Conservation (phyloP, 2,329 filamentous ascomycete species). For the Aspergillus jensenii region DNA sequence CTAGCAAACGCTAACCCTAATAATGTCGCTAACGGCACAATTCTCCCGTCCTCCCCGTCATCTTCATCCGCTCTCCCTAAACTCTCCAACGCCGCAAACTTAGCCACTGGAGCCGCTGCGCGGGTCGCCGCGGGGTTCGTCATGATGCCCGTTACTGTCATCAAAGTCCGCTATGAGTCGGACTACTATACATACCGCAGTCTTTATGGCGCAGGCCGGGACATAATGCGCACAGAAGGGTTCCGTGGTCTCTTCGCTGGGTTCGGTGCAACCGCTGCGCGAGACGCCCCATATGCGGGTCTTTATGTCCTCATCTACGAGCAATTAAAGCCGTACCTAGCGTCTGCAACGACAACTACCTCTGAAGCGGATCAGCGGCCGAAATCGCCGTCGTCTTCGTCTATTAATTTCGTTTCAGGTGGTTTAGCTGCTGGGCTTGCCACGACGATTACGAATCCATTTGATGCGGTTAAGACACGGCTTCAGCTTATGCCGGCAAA, state of each 20-base stretch:
- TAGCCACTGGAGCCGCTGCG: constrained; percentile 79
- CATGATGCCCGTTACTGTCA: constrained; percentile 92
- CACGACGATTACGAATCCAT: constrained; percentile 90
- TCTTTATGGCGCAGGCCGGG: constrained; percentile 67
- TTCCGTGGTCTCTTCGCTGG: constrained; percentile 85
- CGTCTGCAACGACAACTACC: constrained; percentile 20
- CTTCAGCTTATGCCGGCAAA: constrained; percentile 83
- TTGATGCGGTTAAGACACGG: constrained; percentile 93
- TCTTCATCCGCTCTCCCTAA: constrained; percentile 80
- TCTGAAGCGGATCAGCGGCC: constrained; percentile 19
- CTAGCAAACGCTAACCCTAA: constrained; percentile 33
- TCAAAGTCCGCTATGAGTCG: constrained; percentile 95
- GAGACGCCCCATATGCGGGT: constrained; percentile 95
- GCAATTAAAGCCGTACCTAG: constrained; percentile 41
- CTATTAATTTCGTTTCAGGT: constrained; percentile 83
- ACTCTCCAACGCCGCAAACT: constrained; percentile 79
- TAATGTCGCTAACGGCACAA: neutral
- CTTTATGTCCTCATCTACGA: constrained; percentile 95
- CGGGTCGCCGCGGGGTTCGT: constrained; percentile 84
- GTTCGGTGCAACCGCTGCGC: constrained; percentile 87
- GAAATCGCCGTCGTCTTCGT: constrained; percentile 34
- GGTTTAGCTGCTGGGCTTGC: constrained; percentile 77
- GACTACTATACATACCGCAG: constrained; percentile 81
- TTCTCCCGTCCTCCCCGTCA: constrained; percentile 70
- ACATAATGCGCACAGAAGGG: constrained; percentile 74